Percentiles rank a stretch among this genome's conserved stretches.
phyloP scores from a whole-genome alignment of 2,329 filamentous ascomycete species.

The Ceratocystis ficicola region DNA sequence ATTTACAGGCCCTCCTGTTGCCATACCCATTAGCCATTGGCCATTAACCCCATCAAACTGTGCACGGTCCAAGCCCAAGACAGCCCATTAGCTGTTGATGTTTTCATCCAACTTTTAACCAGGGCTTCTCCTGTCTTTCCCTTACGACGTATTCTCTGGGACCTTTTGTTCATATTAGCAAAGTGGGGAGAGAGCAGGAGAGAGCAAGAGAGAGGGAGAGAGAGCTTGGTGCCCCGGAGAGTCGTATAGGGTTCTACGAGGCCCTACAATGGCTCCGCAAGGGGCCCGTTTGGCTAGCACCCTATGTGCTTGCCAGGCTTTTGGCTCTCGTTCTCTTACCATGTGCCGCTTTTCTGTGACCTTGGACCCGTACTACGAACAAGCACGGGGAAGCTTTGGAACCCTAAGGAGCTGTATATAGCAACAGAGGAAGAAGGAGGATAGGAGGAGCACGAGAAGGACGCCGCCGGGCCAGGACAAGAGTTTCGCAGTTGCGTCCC shows the following conservation, averaged over 20 bases:
- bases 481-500: no score
- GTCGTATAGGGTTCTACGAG: no score
- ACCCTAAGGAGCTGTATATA: no score
- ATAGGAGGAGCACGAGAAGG: no score
- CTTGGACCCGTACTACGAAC: not conserved
- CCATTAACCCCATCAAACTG: no score
- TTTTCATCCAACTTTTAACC: not conserved
- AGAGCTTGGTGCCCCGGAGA: no score
- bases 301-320: not conserved
- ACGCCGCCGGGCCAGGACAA: no score
- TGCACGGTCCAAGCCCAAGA: not conserved
- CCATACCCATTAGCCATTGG: no score
- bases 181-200: no score
- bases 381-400: not conserved
- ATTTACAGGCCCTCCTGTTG: no score
- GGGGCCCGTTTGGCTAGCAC: not conserved
- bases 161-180: not conserved
- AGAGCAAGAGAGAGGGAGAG: no score
- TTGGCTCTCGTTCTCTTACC: constrained; percentile 4
- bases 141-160: not conserved
- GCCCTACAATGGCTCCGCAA: not conserved
- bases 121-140: not conserved
- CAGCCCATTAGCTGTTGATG: not conserved
- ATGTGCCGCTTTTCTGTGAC: constrained; percentile 11
- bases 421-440: no score